These are phyloP conservation scores for Scopulariopsis brevicaulis DNA, from an alignment of 2,329 filamentous ascomycete species.

Conservation along the genomic window DNA sequence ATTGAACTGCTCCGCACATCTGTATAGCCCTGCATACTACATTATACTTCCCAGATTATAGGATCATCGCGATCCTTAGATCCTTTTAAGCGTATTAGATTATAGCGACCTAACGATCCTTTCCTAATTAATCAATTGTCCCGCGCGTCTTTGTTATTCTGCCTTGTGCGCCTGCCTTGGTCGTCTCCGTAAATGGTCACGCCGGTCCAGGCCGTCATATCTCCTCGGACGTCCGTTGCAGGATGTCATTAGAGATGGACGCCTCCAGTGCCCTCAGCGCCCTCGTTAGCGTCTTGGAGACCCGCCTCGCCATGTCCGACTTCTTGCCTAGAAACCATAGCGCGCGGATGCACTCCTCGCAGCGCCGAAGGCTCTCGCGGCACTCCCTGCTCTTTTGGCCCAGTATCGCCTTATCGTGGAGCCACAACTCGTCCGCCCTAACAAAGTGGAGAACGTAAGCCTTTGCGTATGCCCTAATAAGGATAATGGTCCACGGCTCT, in stretches of 20 bases:
- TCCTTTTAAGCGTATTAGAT: too few species aligned
- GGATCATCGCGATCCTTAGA: too few species aligned
- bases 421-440: conserved; percentile 15
- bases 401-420: conserved; percentile 12
- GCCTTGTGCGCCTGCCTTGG: too few species aligned
- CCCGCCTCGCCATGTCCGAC: conserved; percentile 29
- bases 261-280: neutral
- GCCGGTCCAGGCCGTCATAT: too few species aligned
- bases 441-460: conserved; percentile 27
- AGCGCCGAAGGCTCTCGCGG: conserved; percentile 20
- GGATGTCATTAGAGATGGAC: neutral
- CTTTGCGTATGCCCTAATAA: conserved; percentile 40
- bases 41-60: too few species aligned
- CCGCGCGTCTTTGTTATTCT: too few species aligned
- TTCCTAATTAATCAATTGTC: too few species aligned
- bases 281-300: neutral
- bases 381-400: conserved; percentile 11
- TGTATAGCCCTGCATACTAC: too few species aligned
- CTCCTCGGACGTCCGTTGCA: neutral
- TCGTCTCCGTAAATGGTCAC: too few species aligned
- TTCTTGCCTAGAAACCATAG: conserved; percentile 43
- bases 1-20: too few species aligned
- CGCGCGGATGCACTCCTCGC: conserved; percentile 37
- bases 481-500: conserved; percentile 46
- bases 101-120: too few species aligned